phyloP scores from a whole-genome alignment of 148 eudicot genomes.

The Heliosperma pusillum region DNA sequence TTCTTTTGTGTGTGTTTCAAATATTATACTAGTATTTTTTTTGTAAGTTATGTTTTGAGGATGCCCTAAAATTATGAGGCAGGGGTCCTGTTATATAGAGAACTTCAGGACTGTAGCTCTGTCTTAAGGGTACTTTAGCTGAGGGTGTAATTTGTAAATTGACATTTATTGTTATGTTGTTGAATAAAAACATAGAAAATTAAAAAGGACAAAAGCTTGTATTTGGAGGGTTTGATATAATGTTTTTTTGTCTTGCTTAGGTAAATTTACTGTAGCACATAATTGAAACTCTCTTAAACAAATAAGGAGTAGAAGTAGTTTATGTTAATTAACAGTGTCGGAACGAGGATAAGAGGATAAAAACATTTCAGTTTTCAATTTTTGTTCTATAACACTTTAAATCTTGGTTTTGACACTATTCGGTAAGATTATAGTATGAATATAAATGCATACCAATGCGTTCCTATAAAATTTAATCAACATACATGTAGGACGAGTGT shows the following conservation, averaged over 20 bases:
- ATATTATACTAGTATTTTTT: not conserved
- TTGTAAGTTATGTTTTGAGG: not conserved
- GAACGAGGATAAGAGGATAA: no score
- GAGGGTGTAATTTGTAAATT: not conserved
- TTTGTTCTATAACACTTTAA: no score
- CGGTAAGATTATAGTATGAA: no score
- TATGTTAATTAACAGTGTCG: no score
- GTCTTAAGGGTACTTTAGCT: constrained; percentile 1
- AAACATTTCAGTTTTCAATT: no score
- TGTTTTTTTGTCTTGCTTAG: not conserved
- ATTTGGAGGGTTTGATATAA: not conserved
- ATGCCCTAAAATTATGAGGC: constrained; percentile 2
- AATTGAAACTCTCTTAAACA: no score
- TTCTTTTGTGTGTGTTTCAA: not conserved
- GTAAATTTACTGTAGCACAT: not conserved
- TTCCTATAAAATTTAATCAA: no score
- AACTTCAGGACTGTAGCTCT: not conserved
- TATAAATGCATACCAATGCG: no score
- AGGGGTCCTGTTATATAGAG: constrained; percentile 18
- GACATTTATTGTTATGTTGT: not conserved
- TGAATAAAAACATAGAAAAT: not conserved
- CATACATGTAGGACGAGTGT: no score
- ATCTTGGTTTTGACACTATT: no score
- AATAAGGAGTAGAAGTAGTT: no score
- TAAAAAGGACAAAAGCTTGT: not conserved